A percentile compares a stretch with the other conserved stretches of the same genome.
Evolutionary conservation across 2,329 filamentous ascomycete genomes (phyloP).

Genomic region (Colletotrichum agaves): DNA sequence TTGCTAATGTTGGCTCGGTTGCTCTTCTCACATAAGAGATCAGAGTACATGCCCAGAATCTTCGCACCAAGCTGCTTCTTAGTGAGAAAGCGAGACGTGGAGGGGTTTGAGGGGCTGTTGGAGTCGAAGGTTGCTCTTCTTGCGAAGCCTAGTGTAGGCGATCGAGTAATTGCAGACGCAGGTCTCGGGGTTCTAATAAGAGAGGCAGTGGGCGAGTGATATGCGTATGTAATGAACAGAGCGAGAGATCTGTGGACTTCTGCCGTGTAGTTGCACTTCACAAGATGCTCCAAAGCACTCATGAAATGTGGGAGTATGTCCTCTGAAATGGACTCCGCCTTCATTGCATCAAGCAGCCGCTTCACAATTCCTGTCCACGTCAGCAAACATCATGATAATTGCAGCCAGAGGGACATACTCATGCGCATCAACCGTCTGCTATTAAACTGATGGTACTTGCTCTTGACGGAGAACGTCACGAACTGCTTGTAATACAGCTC

Average conservation of each 20-base stretch:
- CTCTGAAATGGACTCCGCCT: conserved; percentile 80
- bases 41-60: conserved; percentile 81
- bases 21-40: conserved; percentile 79
- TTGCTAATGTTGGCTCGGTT: conserved; percentile 79
- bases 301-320: conserved; percentile 82
- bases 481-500: conserved; percentile 95
- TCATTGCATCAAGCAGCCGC: conserved; percentile 87
- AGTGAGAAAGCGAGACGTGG: conserved; percentile 57
- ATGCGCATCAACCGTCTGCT: conserved; percentile 86
- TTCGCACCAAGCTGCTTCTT: conserved; percentile 78
- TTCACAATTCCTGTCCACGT: conserved; percentile 80
- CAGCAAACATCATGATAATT: conserved; percentile 35
- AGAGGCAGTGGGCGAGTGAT: conserved; percentile 70
- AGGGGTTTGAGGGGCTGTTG: conserved; percentile 42
- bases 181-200: conserved; percentile 63
- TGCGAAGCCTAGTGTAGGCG: conserved; percentile 53
- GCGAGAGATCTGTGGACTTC: conserved; percentile 89
- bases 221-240: conserved; percentile 91
- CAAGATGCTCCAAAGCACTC: conserved; percentile 79
- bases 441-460: conserved; percentile 94
- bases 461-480: conserved; percentile 85
- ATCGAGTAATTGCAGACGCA: conserved; percentile 50
- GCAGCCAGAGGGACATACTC: conserved; percentile 67
- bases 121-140: conserved; percentile 52
- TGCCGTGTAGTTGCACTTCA: conserved; percentile 83